Evolutionary conservation across 495 filamentous ascomycete genomes (phyloP), one percentile per base, ranked within the genome.

Genomic region (Penicillium verhagenii): DNA sequence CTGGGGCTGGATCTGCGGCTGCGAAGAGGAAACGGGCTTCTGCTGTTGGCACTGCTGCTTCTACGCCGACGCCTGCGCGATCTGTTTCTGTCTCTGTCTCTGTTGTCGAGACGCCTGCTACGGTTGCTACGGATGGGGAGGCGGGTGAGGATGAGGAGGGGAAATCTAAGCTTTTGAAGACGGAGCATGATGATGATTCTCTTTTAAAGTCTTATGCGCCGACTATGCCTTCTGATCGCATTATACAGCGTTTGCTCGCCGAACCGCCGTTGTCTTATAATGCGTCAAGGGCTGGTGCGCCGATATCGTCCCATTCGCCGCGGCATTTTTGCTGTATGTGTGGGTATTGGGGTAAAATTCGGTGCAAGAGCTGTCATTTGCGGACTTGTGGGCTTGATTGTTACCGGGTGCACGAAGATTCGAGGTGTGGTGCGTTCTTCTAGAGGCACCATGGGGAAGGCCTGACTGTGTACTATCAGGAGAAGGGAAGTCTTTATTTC

Each of bases 291-390:
- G 85, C 81, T 0, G 75, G 72, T 10, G 82, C 83, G 52, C 74
- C 82, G 2, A 56, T 74, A 1, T 61, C 74, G 4, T 63, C 54
- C 47, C 84, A 82, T 47, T 84, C 89, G n/a, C 72, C 78, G 48
- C 77, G 91, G 47, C 65, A 68, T 23, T 96, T 96, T 64, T 96
- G 92, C 72, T 89, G 88, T 63, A 86, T 92, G 47, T 96, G 92
- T 71, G 92, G 92, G 26, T 96, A 94, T 69, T 96, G 92, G 92
- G 92, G 92, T 1, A 80, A 87, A 58, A 87, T 91, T 25, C 83
- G 81, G 69, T 96, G 92, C 70, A 83, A 87, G 74, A 92, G 85
- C 71, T 96, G 92, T 72, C 90, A 90, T 31, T 76, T 80, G 50
- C 70, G 89, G 58, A 88, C 87, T 10, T 96, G 92, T 71, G 89